These are phyloP conservation scores for Scutellaria barbata DNA, from an alignment of 257 asterid species.

Conservation along the genomic window DNA sequence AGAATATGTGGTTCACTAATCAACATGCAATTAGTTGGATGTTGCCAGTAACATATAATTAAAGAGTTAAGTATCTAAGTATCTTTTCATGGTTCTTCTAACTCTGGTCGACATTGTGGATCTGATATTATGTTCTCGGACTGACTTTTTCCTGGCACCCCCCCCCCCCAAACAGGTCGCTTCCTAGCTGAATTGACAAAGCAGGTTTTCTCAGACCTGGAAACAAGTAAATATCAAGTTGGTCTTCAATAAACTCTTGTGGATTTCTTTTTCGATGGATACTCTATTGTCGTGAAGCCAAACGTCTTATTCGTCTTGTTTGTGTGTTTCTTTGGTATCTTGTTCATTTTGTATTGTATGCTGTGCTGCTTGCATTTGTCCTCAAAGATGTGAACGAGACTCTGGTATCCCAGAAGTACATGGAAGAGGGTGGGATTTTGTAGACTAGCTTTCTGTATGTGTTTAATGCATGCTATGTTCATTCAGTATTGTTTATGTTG, in stretches of 20 bases:
- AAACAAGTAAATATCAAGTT: slow-evolving; percentile 94
- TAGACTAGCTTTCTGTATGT: not conserved
- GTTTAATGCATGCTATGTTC: not conserved
- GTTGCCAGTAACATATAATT: too few species aligned
- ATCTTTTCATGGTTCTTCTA: not conserved
- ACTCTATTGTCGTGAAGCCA: slow-evolving; percentile 14
- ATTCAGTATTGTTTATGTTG: not conserved
- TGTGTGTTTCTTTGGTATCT: slow-evolving; percentile 47
- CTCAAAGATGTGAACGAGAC: not conserved
- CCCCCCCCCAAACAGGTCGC: slow-evolving; percentile 71
- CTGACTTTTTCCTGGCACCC: too few species aligned
- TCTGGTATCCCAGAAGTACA: slow-evolving; percentile 21
- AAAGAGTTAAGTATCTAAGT: not conserved
- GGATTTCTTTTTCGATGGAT: slow-evolving; percentile 15
- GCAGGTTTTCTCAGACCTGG: slow-evolving; percentile 88
- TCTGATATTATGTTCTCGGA: slow-evolving; percentile 12
- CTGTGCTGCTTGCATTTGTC: too few species aligned
- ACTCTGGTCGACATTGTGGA: slow-evolving; percentile 23
- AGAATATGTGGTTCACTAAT: slow-evolving; percentile 12
- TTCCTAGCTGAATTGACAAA: slow-evolving; percentile 93
- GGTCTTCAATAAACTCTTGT: slow-evolving; percentile 37
- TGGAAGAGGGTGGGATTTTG: not conserved
- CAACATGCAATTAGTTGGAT: not conserved
- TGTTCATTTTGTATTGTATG: not conserved
- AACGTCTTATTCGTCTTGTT: slow-evolving; percentile 35